Conservation (phyloP, 225 moss, liverwort and hornwort genomes). For the Marchantia paleacea region DNA sequence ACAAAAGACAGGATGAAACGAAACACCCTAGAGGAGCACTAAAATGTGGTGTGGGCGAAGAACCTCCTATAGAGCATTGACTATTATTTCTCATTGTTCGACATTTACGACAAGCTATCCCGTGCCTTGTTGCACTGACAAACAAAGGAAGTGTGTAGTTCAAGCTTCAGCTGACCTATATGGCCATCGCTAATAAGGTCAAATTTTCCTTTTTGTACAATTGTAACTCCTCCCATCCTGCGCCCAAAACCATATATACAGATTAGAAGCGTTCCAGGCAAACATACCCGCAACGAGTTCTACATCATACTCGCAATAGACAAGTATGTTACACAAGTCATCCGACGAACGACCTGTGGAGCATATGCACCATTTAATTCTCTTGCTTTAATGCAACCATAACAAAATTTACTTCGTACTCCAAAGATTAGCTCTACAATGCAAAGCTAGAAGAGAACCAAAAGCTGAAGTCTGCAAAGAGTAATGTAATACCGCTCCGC, state of each 20-base stretch:
- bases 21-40: no score
- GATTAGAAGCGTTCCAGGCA: not conserved
- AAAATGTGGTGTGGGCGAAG: no score
- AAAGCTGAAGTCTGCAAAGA: not conserved
- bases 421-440: not conserved
- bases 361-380: no score
- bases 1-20: no score
- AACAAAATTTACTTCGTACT: not conserved
- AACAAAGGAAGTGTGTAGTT: not conserved
- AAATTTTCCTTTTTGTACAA: slow-evolving; percentile 86
- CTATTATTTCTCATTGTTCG: no score
- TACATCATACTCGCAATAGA: not conserved
- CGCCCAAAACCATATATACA: not conserved
- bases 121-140: not conserved
- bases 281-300: not conserved
- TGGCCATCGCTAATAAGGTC: slow-evolving; percentile 92
- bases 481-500: slow-evolving; percentile 56
- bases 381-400: no score
- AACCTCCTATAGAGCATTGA: no score
- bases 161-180: slow-evolving; percentile 44
- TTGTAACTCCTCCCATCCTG: slow-evolving; percentile 95
- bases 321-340: no score
- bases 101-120: not conserved
- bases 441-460: not conserved
- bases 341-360: no score